Conservation (phyloP, 2,329 filamentous ascomycete genomes). For the Xylaria sp. region DNA sequence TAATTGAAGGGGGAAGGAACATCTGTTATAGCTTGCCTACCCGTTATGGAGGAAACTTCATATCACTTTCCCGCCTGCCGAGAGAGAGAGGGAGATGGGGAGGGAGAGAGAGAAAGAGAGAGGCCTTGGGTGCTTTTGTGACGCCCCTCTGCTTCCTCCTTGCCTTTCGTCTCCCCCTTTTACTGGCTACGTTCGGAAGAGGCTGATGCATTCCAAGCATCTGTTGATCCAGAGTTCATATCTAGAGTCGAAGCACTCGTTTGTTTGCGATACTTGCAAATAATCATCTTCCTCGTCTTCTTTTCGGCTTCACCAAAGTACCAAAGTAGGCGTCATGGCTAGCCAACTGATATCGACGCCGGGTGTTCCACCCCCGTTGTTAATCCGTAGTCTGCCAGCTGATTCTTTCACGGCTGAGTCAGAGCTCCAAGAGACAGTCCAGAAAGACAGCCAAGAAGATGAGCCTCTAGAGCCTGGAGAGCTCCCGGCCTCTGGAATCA, state of each 20-base stretch:
- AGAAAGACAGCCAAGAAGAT: neutral
- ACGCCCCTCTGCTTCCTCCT: neutral
- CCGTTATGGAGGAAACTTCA: neutral
- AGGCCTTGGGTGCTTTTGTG: neutral
- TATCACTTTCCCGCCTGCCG: neutral
- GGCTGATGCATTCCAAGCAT: neutral
- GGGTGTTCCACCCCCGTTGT: neutral
- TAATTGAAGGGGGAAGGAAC: slow-evolving; percentile 6
- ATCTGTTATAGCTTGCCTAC: neutral
- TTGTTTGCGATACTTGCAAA: neutral
- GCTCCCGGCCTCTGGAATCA: neutral
- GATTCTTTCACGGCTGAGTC: neutral
- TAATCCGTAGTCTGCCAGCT: neutral
- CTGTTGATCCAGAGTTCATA: neutral
- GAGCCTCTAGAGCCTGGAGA: slow-evolving; percentile 20
- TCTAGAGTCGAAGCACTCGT: neutral
- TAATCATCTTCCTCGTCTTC: neutral
- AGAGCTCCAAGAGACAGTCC: neutral
- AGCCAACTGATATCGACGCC: neutral
- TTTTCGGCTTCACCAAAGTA: neutral
- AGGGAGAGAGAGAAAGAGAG: too few species aligned
- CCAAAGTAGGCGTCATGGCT: neutral
- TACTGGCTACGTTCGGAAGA: neutral
- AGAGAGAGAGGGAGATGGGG: neutral
- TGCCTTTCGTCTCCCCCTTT: neutral